Base-by-base conservation (phyloP, 2,329 filamentous ascomycete species). In the Hirsutella minnesotensis region DNA sequence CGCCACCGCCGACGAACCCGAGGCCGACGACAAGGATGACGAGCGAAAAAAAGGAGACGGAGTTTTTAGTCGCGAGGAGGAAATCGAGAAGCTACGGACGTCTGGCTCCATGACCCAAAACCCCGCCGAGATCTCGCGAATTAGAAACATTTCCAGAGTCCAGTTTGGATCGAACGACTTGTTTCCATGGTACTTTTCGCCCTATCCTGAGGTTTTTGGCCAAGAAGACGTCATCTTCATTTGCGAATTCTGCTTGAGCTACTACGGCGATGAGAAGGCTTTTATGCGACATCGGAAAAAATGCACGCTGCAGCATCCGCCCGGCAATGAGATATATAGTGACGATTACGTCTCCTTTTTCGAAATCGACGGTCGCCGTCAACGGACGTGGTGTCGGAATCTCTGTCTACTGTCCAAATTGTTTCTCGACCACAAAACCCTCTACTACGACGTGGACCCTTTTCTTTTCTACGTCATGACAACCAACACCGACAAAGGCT, bases 391-490 rank as follows among this genome's bases (percentile, higher is more conserved):
- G 80, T 98, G 92, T 56, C 84, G 94, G 41, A 98, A 98, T 53
- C 73, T 98, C 5, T 98, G 92, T 61, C 70, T 98, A 9, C 70
- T 98, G 15, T 92, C 84, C 19, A 98, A 98, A 57, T 86, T 96
- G 66, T 98, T 98, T 59, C 73, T 98, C 31, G 92, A 94, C 51
- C 94, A 95, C 62, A 98, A 98, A 64, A 96, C 92, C 4, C 78
- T 98, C 8, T 98, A 95, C 69, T 98, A 98, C 67, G 92, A 98
- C 54, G 92, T 98, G n/a, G 92, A 98, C 50, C 92, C 92, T 0
- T 98, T 98, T 59, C 67, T 98, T 30, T 98, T 98, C 68, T 98
- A 98, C 64, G 90, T 95, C 61, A 95, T 98, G 90, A 86, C 86
- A 21, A 83, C 81, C 35, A 80, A 85, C 51, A 86, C 89, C 49